Conservation (phyloP, 106 monocot genomes). For the Acanthochlamys bracteata region DNA sequence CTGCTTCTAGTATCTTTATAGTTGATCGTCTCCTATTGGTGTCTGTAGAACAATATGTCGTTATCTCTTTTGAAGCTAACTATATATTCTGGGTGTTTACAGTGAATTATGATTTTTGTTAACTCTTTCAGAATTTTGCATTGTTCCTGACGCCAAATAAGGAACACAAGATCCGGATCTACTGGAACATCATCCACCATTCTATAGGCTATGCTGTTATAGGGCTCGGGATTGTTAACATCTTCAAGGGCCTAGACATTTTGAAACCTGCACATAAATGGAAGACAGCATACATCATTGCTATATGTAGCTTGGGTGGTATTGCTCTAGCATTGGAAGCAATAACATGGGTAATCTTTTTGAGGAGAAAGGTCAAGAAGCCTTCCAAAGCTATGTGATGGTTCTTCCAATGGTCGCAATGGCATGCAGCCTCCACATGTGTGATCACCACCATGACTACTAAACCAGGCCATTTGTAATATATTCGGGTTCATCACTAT, state of each 20-base stretch:
- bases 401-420: background rate
- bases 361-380: conserved; percentile 24
- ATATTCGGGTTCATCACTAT: no score
- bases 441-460: background rate
- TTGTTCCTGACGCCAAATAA: conserved; percentile 67
- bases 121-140: conserved; percentile 40
- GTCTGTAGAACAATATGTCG: no score
- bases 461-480: no score
- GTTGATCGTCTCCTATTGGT: no score
- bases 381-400: conserved; percentile 6
- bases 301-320: conserved; percentile 36
- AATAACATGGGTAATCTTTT: conserved; percentile 50
- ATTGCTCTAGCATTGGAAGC: conserved; percentile 41
- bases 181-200: conserved; percentile 79
- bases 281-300: conserved; percentile 49
- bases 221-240: conserved; percentile 51
- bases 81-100: no score
- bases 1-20: no score
- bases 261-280: conserved; percentile 35
- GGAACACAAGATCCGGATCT: conserved; percentile 60
- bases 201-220: conserved; percentile 56
- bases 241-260: conserved; percentile 63
- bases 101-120: no score
- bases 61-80: no score
- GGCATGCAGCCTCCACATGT: conserved; percentile 7